Evolutionary conservation across 345 rosid genomes (phyloP).

Genomic region (Erodium maritimum): DNA sequence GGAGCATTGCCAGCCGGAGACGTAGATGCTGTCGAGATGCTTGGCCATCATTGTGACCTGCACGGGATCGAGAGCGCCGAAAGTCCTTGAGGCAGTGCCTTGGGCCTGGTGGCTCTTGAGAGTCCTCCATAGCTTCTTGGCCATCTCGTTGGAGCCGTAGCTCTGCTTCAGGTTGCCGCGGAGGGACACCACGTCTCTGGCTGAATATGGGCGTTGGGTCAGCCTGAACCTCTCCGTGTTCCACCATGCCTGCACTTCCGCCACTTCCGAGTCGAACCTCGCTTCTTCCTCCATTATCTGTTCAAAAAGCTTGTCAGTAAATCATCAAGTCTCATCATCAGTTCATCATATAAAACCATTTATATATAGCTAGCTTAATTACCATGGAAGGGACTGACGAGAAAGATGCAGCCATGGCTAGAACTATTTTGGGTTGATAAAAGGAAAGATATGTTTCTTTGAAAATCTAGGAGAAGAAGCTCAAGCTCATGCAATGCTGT

Average conservation of each 20-base stretch:
- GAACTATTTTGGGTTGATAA: no score
- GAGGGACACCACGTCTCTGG: conserved; percentile 76
- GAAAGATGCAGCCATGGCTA: no score
- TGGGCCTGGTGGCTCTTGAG: conserved; percentile 84
- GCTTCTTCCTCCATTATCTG: conserved; percentile 94
- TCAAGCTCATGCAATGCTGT: no score
- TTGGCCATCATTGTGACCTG: conserved; percentile 98
- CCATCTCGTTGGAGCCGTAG: conserved; percentile 83
- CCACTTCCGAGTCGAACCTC: conserved; percentile 76
- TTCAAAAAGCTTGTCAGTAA: no score
- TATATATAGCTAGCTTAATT: no score
- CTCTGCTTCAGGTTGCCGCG: conserved; percentile 71
- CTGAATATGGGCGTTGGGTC: conserved; percentile 64
- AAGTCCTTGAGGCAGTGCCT: conserved; percentile 85
- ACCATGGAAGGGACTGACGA: no score
- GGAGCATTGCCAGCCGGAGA: conserved; percentile 99
- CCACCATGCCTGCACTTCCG: conserved; percentile 97
- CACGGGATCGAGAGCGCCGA: conserved; percentile 88
- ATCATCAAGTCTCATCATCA: no score
- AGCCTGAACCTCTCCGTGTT: conserved; percentile 93
- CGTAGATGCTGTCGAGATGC: conserved; percentile 72
- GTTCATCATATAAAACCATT: no score
- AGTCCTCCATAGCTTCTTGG: conserved; percentile 81
- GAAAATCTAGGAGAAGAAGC: no score
- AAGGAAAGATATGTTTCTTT: no score